Evolutionary conservation across 2,329 filamentous ascomycete genomes (phyloP).

Genomic region (Fusarium fracticaudum): DNA sequence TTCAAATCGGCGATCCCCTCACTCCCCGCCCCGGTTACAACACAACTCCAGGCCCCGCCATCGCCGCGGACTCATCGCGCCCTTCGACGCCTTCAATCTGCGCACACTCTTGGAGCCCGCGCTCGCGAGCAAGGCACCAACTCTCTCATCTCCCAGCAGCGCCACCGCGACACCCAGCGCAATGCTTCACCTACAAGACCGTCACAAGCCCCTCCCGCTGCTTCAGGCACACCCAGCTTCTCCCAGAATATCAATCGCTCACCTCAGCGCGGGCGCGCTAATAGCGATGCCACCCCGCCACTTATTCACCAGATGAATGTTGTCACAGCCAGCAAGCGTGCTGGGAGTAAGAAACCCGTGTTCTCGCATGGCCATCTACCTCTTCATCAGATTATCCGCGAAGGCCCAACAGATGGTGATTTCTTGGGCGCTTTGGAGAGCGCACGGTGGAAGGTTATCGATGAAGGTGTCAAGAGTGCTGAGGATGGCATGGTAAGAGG

Average conservation of each 20-base stretch:
- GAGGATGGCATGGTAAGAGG: slow-evolving; percentile 79
- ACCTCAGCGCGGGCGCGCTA: slow-evolving; percentile 71
- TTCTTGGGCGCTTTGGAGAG: slow-evolving; percentile 73
- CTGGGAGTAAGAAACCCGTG: slow-evolving; percentile 55
- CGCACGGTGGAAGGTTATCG: slow-evolving; percentile 76
- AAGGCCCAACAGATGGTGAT: slow-evolving; percentile 80
- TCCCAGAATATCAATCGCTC: slow-evolving; percentile 49
- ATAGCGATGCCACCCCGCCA: slow-evolving; percentile 72
- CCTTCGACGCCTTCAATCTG: slow-evolving; percentile 79
- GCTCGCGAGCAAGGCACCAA: slow-evolving; percentile 60
- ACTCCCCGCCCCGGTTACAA: slow-evolving; percentile 44
- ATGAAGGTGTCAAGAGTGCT: slow-evolving; percentile 80
- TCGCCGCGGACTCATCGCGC: slow-evolving; percentile 73
- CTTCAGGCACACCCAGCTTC: slow-evolving; percentile 11
- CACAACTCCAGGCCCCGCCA: slow-evolving; percentile 63
- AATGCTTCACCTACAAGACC: slow-evolving; percentile 47
- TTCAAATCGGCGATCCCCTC: slow-evolving; percentile 35
- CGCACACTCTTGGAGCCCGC: slow-evolving; percentile 72
- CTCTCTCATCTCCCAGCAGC: slow-evolving; percentile 72
- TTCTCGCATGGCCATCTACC: slow-evolving; percentile 66
- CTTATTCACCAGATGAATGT: slow-evolving; percentile 51
- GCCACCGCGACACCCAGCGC: slow-evolving; percentile 57
- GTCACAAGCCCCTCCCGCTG: slow-evolving; percentile 12
- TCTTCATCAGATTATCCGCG: slow-evolving; percentile 80
- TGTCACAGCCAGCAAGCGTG: slow-evolving; percentile 48